A percentile compares a stretch with the other conserved stretches of the same genome.
Evolutionary conservation across 805 yeast species (phyloP).

Genomic region (Kockiozyma suomiensis): DNA sequence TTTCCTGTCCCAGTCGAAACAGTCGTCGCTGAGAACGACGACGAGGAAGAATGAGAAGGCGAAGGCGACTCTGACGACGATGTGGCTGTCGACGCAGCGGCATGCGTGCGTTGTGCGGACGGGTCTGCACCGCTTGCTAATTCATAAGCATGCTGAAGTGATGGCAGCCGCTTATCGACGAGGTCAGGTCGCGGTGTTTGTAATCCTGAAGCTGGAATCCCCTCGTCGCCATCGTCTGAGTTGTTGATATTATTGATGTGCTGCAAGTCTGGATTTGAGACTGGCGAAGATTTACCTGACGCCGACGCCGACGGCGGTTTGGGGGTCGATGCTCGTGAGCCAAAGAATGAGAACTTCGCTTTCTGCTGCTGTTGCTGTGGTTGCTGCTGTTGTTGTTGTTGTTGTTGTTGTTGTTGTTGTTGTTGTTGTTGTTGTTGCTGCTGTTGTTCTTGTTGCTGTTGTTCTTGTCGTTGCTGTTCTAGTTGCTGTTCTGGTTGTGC

Average conservation of each 20-base stretch:
- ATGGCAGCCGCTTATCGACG: conserved; percentile 27
- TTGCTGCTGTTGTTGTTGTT: too few species aligned
- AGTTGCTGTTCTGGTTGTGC: too few species aligned
- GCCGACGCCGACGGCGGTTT: conserved; percentile 1
- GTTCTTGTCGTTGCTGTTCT: too few species aligned
- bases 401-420: too few species aligned
- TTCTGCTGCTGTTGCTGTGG: conserved; percentile 6
- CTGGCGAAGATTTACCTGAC: conserved; percentile 16
- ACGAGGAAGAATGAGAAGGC: conserved; percentile 17
- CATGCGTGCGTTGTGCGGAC: neutral
- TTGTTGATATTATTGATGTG: neutral
- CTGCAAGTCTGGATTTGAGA: neutral
- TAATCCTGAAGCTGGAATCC: neutral
- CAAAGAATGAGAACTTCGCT: conserved; percentile 23
- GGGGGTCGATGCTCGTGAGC: conserved; percentile 19
- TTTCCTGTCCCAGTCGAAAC: conserved; percentile 3
- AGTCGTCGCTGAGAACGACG: conserved; percentile 17
- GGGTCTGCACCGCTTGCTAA: too few species aligned
- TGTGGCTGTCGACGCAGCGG: neutral
- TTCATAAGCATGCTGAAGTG: conserved; percentile 10
- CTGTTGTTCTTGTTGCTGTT: too few species aligned
- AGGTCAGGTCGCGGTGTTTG: conserved; percentile 30
- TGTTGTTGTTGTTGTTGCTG: too few species aligned
- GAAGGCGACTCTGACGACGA: neutral
- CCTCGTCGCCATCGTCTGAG: neutral